These are phyloP conservation scores for Fusarium pseudocircinatum DNA, from an alignment of 2,329 filamentous ascomycete species.

Conservation along the genomic window DNA sequence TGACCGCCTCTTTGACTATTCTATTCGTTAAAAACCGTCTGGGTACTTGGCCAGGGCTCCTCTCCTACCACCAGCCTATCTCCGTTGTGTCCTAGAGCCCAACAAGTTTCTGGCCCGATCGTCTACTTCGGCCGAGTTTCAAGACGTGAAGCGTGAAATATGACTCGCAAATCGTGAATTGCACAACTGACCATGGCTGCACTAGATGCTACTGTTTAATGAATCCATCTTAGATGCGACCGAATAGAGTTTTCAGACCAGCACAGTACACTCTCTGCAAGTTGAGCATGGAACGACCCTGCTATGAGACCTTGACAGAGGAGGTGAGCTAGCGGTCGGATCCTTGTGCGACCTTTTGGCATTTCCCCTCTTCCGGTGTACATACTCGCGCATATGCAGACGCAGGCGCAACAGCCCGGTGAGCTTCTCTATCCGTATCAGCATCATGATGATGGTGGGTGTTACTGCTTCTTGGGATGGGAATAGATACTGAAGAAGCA, in stretches of 20 bases:
- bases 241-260: slow-evolving; percentile 36
- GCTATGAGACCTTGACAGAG: slow-evolving; percentile 32
- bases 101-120: slow-evolving; percentile 22
- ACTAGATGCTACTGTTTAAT: slow-evolving; percentile 42
- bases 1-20: slow-evolving; percentile 40
- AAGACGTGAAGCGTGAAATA: slow-evolving; percentile 27
- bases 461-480: slow-evolving; percentile 32
- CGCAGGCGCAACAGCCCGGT: slow-evolving; percentile 34
- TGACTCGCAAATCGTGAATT: slow-evolving; percentile 39
- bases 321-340: slow-evolving; percentile 30
- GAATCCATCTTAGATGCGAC: slow-evolving; percentile 37
- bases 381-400: slow-evolving; percentile 39
- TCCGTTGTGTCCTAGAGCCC: slow-evolving; percentile 24
- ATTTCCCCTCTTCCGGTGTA: slow-evolving; percentile 36
- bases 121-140: slow-evolving; percentile 12
- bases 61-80: slow-evolving; percentile 17
- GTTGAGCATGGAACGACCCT: slow-evolving; percentile 36
- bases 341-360: slow-evolving; percentile 35
- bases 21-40: slow-evolving; percentile 32
- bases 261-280: slow-evolving; percentile 37
- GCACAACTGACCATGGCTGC: slow-evolving; percentile 28
- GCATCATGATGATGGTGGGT: slow-evolving; percentile 18
- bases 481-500: slow-evolving; percentile 16
- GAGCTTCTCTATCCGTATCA: slow-evolving; percentile 30
- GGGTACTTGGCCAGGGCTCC: slow-evolving; percentile 17